Evolutionary conservation across 805 yeast species (phyloP).

Genomic region (Hemisphaericaspora nanyangensis): DNA sequence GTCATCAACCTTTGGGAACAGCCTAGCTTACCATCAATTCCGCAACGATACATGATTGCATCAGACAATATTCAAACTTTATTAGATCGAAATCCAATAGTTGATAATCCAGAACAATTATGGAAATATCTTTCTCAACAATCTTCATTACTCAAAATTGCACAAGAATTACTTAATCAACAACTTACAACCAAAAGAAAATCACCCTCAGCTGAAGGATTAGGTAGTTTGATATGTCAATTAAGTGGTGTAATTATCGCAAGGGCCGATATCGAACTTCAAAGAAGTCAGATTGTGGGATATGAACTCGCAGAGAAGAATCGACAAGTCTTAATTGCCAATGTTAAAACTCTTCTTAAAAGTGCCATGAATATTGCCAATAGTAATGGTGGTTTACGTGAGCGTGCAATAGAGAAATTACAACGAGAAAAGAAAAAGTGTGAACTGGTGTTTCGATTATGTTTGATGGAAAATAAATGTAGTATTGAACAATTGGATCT

Average conservation of each 20-base stretch:
- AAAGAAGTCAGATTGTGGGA: slow-evolving; percentile 36
- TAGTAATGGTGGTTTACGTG: slow-evolving; percentile 49
- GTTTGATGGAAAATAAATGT: slow-evolving; percentile 41
- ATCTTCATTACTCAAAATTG: slow-evolving; percentile 33
- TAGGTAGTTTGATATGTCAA: slow-evolving; percentile 32
- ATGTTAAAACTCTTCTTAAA: slow-evolving; percentile 41
- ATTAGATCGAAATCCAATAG: slow-evolving; percentile 32
- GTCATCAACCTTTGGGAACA: slow-evolving; percentile 33
- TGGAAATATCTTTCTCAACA: slow-evolving; percentile 42
- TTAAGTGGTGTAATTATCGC: slow-evolving; percentile 44
- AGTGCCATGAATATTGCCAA: slow-evolving; percentile 45
- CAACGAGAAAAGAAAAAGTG: slow-evolving; percentile 37
- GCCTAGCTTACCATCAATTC: slow-evolving; percentile 18
- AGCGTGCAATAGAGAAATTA: slow-evolving; percentile 40
- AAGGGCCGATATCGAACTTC: slow-evolving; percentile 50
- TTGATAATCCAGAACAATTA: slow-evolving; percentile 14
- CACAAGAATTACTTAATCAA: slow-evolving; percentile 29
- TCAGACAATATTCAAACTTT: slow-evolving; percentile 42
- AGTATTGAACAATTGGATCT: slow-evolving; percentile 23
- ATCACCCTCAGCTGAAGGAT: slow-evolving; percentile 17
- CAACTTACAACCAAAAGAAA: slow-evolving; percentile 15
- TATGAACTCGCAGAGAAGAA: slow-evolving; percentile 27
- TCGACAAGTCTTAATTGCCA: slow-evolving; percentile 28
- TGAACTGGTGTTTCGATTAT: slow-evolving; percentile 45
- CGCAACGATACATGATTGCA: slow-evolving; percentile 39